These are phyloP conservation scores for Pyrenula aspistea DNA, from an alignment of 495 filamentous ascomycete genomes.

Conservation along the genomic window DNA sequence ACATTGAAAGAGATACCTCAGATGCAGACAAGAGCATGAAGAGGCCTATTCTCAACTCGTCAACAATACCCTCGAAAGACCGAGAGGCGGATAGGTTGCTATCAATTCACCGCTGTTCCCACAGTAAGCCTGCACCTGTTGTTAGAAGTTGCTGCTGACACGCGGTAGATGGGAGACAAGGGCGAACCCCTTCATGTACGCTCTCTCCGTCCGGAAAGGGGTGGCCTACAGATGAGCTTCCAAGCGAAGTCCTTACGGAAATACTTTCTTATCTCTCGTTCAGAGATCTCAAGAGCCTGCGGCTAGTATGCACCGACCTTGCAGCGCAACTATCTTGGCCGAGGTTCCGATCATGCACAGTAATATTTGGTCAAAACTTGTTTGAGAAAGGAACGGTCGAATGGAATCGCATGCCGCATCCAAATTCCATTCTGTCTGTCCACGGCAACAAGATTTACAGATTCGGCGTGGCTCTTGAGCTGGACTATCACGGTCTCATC, in stretches of 20 bases:
- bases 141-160: too few relatives aligned
- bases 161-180: too few relatives aligned
- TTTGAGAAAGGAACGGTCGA: conserved; percentile 20
- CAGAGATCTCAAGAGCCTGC: conserved; percentile 33
- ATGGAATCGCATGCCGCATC: conserved; percentile 2
- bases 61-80: too few relatives aligned
- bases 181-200: background rate
- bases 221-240: conserved; percentile 29
- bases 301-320: conserved; percentile 41
- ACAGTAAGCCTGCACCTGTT: too few relatives aligned
- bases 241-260: conserved; percentile 36
- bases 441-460: conserved; percentile 36
- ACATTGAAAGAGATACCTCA: too few relatives aligned
- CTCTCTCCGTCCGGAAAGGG: background rate
- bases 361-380: conserved; percentile 29
- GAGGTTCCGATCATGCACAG: conserved; percentile 37
- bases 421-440: conserved; percentile 26
- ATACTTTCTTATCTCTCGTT: conserved; percentile 33
- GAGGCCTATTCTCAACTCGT: too few relatives aligned
- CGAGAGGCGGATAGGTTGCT: too few relatives aligned
- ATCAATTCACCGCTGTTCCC: too few relatives aligned
- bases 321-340: conserved; percentile 30
- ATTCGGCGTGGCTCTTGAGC: conserved; percentile 44
- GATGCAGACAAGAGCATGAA: too few relatives aligned
- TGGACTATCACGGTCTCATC: conserved; percentile 14